Base-by-base conservation (phyloP, 129 eudicot genomes). In the Dittrichia graveolens region DNA sequence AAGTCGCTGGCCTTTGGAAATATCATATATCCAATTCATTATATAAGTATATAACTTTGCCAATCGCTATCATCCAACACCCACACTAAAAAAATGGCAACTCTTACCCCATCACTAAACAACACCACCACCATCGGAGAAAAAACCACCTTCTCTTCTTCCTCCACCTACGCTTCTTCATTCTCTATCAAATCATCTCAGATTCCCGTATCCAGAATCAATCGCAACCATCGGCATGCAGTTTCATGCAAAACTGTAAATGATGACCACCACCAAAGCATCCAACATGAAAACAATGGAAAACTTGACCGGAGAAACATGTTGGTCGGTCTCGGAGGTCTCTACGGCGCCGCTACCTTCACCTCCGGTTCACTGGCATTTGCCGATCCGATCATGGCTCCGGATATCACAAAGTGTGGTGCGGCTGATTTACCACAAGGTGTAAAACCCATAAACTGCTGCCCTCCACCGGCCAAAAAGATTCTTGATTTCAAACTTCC, bases 351-450 rank as follows among this genome's bases (percentile, higher is more conserved):
- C 19, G 66, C 83, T 45, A 67, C 72, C n/a, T 52, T 86, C 13
- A 69, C 71, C 5, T 19, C 80, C 5, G 57, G 67, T 41, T 81
- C 91, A 4, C 16, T 72, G 6, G 83, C 89, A 0, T 80, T 78
- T 38, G 91, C 91, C 0, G 78, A 84, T 65, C 95, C 95, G n/a
- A 76, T 88, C 37, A 5, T 77, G 71, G 84, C 82, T 61, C 95
- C 91, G 0, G 91, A 85, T 47, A 34, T 85, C 67, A 16, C 87
- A 2, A 81, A 83, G 60, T 89, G 95, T 63, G 89, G 89, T 34
- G 78, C 85, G 1, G 91, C 91, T 7, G 86, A 83, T 59, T 41
- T 85, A 43, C 91, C 91, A 9, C 47, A 74, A 2, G 86, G 85
- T 37, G 85, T 55, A 5, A 16, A 49, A 35, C 79, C 83, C 3